A percentile compares a stretch with the other conserved stretches of the same genome.
phyloP scores from a whole-genome alignment of 345 rosid species.

The Melastoma malabathricum region DNA sequence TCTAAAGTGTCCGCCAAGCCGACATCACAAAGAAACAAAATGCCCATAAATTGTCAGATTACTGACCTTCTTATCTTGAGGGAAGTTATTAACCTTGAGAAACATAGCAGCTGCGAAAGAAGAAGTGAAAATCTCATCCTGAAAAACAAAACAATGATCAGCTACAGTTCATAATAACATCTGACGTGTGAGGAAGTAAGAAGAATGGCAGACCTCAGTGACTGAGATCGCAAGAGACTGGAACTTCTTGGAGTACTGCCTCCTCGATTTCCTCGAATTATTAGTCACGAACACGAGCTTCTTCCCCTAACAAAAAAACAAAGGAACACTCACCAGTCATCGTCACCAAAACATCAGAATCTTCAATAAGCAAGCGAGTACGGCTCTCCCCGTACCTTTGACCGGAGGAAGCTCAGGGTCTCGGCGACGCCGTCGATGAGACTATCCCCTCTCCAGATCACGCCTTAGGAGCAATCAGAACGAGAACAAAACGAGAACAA shows the following conservation, averaged over 20 bases:
- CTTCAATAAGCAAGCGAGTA: neutral
- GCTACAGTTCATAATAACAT: neutral
- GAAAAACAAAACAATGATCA: neutral
- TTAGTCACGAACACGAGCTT: constrained; percentile 76
- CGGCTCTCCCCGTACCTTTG: constrained; percentile 29
- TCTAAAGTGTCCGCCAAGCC: no score
- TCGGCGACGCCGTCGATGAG: constrained; percentile 61
- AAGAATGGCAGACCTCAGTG: constrained; percentile 30
- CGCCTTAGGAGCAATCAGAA: constrained; percentile 30
- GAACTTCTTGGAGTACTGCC: constrained; percentile 59
- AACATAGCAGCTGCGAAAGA: constrained; percentile 91
- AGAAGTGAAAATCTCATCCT: constrained; percentile 92
- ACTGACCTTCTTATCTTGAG: constrained; percentile 59
- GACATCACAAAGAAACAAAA: no score
- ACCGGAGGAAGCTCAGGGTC: constrained; percentile 58
- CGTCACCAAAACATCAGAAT: neutral
- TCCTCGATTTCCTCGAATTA: constrained; percentile 66
- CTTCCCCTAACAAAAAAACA: constrained; percentile 45
- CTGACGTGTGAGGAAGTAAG: neutral
- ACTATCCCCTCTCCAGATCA: constrained; percentile 85
- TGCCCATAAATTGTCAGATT: neutral
- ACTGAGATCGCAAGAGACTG: constrained; percentile 63
- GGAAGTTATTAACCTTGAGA: constrained; percentile 64
- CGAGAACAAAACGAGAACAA: neutral
- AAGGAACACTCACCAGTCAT: neutral